Percentiles rank a stretch among this genome's conserved stretches.
Evolutionary conservation across 805 yeast species (phyloP).

Genomic region (Komagataella phaffii): DNA sequence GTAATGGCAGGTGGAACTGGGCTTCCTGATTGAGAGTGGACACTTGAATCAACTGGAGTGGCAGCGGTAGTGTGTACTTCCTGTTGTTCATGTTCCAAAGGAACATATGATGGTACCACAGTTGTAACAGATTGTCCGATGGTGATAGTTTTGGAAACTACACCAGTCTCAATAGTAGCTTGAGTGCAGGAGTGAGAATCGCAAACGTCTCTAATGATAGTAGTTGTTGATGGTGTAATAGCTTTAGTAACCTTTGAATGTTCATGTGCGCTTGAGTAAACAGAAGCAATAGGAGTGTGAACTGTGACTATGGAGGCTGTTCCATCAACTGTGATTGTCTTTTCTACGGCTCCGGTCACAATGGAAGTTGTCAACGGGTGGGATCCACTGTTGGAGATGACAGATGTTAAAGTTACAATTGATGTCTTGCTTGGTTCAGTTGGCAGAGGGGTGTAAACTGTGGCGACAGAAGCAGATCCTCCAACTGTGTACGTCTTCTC

Average conservation of each 20-base stretch:
- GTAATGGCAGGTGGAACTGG: not conserved
- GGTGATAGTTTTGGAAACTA: not conserved
- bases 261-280: not conserved
- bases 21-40: not conserved
- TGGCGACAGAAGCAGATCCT: not conserved
- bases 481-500: not conserved
- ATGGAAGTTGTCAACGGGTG: constrained; percentile 5
- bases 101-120: not conserved
- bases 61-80: not conserved
- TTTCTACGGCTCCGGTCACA: constrained; percentile 2
- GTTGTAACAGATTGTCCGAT: not conserved
- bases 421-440: not conserved
- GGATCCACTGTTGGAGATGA: constrained; percentile 1
- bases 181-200: not conserved
- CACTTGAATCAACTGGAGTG: not conserved
- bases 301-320: constrained; percentile 20
- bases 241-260: not conserved
- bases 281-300: constrained; percentile 19
- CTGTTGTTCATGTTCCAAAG: not conserved
- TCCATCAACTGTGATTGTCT: constrained; percentile 17
- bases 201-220: not conserved
- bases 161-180: not conserved
- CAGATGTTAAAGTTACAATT: not conserved
- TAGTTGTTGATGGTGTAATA: not conserved
- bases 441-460: not conserved